Percentiles rank a stretch among this genome's conserved stretches.
Conservation (phyloP, 192 early-diverging fungal genomes). For the Rhizoclosmatium globosum region DNA sequence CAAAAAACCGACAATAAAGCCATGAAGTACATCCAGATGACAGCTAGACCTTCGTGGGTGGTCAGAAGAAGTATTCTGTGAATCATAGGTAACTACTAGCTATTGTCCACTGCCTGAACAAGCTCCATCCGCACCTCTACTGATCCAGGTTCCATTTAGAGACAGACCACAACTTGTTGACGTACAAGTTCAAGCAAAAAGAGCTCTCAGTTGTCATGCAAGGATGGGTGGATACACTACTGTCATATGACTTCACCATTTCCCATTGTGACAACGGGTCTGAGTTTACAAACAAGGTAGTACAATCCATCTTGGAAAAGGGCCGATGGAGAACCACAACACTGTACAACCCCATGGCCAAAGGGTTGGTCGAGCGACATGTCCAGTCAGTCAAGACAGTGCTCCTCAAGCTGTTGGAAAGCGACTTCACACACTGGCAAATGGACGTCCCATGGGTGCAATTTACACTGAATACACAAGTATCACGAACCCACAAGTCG, state of each 20-base stretch:
- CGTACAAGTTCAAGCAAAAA: background rate
- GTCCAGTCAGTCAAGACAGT: too few relatives aligned
- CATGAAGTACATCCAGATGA: background rate
- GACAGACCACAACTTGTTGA: slow-evolving; percentile 5
- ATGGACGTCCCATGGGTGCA: too few relatives aligned
- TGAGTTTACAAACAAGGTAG: too few relatives aligned
- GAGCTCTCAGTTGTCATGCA: background rate
- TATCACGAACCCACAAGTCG: too few relatives aligned
- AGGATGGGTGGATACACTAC: background rate
- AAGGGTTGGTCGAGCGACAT: too few relatives aligned
- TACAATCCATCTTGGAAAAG: too few relatives aligned
- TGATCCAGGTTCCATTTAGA: background rate
- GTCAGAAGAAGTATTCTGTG: background rate
- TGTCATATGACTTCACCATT: background rate
- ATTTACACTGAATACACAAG: too few relatives aligned
- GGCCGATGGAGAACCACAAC: too few relatives aligned
- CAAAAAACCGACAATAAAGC: background rate
- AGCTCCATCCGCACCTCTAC: slow-evolving; percentile 4
- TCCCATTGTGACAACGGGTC: too few relatives aligned
- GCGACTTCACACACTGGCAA: too few relatives aligned
- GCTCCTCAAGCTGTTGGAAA: too few relatives aligned
- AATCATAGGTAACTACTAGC: background rate
- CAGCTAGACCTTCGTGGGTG: background rate
- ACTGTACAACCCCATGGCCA: too few relatives aligned
- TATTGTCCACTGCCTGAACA: background rate